Evolutionary conservation across 768 basidiomycete species (phyloP), one percentile per base, ranked within the genome.

Genomic region (Inosperma sp.): DNA sequence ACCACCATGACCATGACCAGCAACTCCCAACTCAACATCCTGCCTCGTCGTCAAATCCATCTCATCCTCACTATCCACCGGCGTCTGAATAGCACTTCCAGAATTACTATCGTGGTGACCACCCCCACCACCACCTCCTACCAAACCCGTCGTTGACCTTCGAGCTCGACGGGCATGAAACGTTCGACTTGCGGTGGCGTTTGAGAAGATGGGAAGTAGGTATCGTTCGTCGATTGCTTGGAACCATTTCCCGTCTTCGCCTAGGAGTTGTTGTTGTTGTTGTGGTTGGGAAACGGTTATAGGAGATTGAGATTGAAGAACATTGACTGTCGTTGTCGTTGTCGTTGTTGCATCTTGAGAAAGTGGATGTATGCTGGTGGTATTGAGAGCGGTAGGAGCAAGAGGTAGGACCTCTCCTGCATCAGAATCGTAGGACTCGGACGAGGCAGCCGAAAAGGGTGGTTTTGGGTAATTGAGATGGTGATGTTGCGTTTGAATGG

Each of bases 221-320:
- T 95, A 99, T 56, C 92, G 79, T 70, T 99, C 93, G 68, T 99
- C 95, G 31, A 99, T 70, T 37, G 86, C 78, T 59, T 93, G 93
- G 83, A 97, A 97, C 93, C 93, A 97, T 65, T 90, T 89, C 23
- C 89, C 86, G 47, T 95, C 92, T 51, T 87, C 50, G 5, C 72
- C 76, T 4, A 69, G 58, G 23, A 46, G 57, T 54, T 19, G 61
- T 52, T 27, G 9, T 16, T 9, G 31, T 33, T 33, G 31, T 7
- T 36, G 48, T 3, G 29, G 27, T 1, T 44, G 16, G 4, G 41
- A 27, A 3, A 33, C 4, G 19, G 26, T 51, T 42, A 41, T 5
- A 19, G 35, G 21, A 16, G 37, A 47, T 47, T 30, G 42, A 17
- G 46, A 13, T 34, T 30, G 34, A 53, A 48, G 25, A 37, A n/a